Evolutionary conservation across 148 eudicot genomes (phyloP).

Genomic region (Hydrangea macrophylla): DNA sequence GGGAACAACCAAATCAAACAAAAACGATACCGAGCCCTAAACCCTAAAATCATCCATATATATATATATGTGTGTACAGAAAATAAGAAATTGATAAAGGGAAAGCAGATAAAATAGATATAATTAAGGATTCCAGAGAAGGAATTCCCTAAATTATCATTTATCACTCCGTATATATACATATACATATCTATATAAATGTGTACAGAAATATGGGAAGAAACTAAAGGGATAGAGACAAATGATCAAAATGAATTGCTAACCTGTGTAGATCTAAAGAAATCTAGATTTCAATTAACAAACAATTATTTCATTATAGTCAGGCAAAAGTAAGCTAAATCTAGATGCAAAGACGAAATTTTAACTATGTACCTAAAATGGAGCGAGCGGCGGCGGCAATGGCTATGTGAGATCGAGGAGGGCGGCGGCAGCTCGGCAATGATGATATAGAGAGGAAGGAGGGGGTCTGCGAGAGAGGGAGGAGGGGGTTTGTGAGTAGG

Average conservation of each 20-base stretch:
- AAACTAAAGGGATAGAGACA: background rate
- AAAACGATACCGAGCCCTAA: background rate
- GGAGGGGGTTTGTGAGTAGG: too few species aligned
- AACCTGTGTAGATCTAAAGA: slow-evolving; percentile 16
- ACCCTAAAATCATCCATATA: slow-evolving; percentile 10
- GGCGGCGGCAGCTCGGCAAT: too few species aligned
- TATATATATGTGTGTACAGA: background rate
- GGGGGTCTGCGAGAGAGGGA: too few species aligned
- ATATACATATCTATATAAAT: too few species aligned
- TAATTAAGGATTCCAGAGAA: background rate
- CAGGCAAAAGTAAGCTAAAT: too few species aligned
- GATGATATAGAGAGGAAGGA: too few species aligned
- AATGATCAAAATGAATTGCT: background rate
- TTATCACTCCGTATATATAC: background rate
- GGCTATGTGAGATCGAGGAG: too few species aligned
- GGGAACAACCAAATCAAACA: background rate
- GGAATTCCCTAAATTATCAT: background rate
- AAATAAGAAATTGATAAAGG: background rate
- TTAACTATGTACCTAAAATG: too few species aligned
- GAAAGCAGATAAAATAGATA: background rate
- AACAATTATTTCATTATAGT: too few species aligned
- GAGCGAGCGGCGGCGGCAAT: too few species aligned
- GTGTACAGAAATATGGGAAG: background rate
- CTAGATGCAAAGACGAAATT: too few species aligned
- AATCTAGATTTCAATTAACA: too few species aligned